Conservation (phyloP, 2,329 filamentous ascomycete genomes). For the Alternaria brassicicola region DNA sequence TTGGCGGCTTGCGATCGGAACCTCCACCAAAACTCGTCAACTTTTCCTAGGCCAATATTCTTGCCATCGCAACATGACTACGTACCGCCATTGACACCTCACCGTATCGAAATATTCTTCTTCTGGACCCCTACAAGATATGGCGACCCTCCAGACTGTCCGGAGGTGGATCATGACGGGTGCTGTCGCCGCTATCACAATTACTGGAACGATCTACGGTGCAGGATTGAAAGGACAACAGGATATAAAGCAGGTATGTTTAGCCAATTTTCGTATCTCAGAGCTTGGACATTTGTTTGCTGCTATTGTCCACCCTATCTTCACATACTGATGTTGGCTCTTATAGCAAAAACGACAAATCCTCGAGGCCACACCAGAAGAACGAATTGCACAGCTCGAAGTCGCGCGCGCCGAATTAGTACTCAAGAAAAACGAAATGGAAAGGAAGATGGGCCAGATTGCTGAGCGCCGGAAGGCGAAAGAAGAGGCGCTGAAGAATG, state of each 20-base stretch:
- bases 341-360: constrained; percentile 54
- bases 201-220: constrained; percentile 64
- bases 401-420: constrained; percentile 57
- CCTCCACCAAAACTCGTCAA: constrained; percentile 9
- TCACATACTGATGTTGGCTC: not conserved
- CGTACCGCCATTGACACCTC: not conserved
- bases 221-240: constrained; percentile 62
- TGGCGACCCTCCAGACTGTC: constrained; percentile 42
- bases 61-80: not conserved
- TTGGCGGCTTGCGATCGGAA: constrained; percentile 22
- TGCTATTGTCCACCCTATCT: not conserved
- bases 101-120: not conserved
- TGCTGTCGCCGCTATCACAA: constrained; percentile 62
- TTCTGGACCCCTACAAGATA: constrained; percentile 1
- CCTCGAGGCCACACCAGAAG: constrained; percentile 58
- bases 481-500: constrained; percentile 14
- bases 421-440: constrained; percentile 59
- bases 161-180: constrained; percentile 61
- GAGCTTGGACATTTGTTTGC: too few species aligned
- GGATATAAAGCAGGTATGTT: constrained; percentile 58
- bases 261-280: not conserved
- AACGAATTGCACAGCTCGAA: constrained; percentile 62
- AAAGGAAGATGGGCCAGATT: constrained; percentile 59
- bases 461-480: constrained; percentile 23
- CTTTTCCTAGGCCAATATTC: constrained; percentile 7